Percentiles rank a stretch among this genome's conserved stretches.
These are phyloP conservation scores for Syncephalastrum monosporum DNA, from an alignment of 371 early-diverging fungal genomes.

Conservation along the genomic window DNA sequence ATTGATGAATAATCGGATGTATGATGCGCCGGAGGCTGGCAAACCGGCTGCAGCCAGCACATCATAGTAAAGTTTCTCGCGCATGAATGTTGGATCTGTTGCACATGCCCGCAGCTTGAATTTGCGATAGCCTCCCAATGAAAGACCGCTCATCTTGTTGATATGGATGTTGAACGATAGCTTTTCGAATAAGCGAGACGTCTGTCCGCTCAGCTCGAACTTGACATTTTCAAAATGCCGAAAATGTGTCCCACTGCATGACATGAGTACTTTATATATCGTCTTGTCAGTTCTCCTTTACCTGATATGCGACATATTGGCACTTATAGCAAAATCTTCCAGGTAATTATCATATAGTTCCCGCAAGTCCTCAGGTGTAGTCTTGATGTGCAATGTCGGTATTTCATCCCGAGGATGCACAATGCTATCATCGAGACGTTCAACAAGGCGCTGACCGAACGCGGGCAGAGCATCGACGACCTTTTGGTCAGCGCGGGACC, in stretches of 20 bases:
- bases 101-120: constrained; percentile 37
- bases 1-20: constrained; percentile 44
- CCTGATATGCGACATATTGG: constrained; percentile 33
- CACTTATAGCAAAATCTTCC: constrained; percentile 24
- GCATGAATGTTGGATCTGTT: constrained; percentile 50
- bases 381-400: constrained; percentile 27
- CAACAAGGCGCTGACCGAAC: not conserved
- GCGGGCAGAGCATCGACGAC: not conserved
- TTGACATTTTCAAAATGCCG: constrained; percentile 10
- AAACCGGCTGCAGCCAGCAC: constrained; percentile 39
- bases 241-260: constrained; percentile 2
- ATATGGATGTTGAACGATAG: constrained; percentile 27
- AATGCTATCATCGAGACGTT: constrained; percentile 9
- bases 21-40: constrained; percentile 42
- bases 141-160: constrained; percentile 11
- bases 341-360: constrained; percentile 22
- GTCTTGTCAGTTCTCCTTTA: constrained; percentile 9
- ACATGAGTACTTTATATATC: constrained; percentile 3
- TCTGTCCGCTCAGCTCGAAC: constrained; percentile 29
- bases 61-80: constrained; percentile 55
- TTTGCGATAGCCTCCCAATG: constrained; percentile 26
- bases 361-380: constrained; percentile 11
- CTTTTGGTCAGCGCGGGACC: not conserved
- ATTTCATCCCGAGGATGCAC: constrained; percentile 10
- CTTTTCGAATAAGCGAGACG: constrained; percentile 34